Evolutionary conservation across 2,329 filamentous ascomycete species (phyloP), one percentile per base, ranked within the genome.

Genomic region (Cladosporium sp.): DNA sequence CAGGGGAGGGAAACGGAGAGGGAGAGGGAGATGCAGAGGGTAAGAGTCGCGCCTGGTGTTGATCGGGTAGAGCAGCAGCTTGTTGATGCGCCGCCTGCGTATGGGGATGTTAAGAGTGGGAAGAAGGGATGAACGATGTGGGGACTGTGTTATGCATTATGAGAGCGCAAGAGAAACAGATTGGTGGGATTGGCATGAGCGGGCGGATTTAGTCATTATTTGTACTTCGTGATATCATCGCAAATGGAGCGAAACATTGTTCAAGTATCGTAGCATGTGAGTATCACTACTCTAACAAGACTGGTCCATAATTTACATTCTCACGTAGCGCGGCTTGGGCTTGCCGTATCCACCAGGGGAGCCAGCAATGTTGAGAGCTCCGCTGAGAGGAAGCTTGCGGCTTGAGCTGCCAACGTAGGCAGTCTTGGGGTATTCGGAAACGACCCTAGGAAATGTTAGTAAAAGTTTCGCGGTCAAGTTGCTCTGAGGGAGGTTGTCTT

Each of bases 351-450:
- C 54, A 18, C 41, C 55, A 5, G 63, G 47, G 14, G 54, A 59
- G 54, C 63, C 57, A 1, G 55, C 63, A 36, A 64, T 15, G 51
- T 64, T 64, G 18, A 65, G 68, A 14, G 66, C 26, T 41, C 68
- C 71, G 49, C 68, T 80, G 14, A 89, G 80, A 26, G 80, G 81
- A 69, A 89, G 75, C 65, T 84, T 87, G 71, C 87, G 81, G 66
- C 85, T 87, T 4, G 84, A 86, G 69, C 80, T 82, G 30, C 87
- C 87, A 6, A 89, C 86, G 69, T 85, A 85, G 49, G 87, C 82
- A 66, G 80, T 87, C 82, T 88, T 88, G 62, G 82, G 78, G 71
- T 86, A 82, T 26, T 80, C 72, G 34, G 80, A 82, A 64, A 89
- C 81, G 55, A 92, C 86, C 74, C 70, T 72, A 47, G 6, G n/a